Conservation (phyloP, 306 rosid genomes). For the Begonia peltatifolia region DNA sequence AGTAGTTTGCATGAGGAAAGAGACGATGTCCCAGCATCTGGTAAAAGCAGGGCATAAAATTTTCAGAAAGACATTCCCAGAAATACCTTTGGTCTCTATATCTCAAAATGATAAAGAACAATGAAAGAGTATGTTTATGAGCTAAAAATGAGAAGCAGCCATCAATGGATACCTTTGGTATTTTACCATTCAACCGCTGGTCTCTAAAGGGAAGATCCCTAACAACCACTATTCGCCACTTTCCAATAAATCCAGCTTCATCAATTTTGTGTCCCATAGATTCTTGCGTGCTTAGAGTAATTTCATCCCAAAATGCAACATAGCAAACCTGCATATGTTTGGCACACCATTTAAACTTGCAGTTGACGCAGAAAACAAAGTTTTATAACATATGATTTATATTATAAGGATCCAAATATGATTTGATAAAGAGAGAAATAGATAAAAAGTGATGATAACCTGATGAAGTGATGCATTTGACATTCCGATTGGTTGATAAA, state of each 20-base stretch:
- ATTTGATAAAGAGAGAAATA: neutral
- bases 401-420: neutral
- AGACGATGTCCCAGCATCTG: constrained; percentile 93
- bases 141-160: neutral
- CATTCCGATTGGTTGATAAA: constrained; percentile 96
- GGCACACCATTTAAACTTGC: constrained; percentile 18
- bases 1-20: constrained; percentile 80
- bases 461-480: constrained; percentile 50
- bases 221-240: constrained; percentile 75
- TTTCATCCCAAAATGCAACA: constrained; percentile 97
- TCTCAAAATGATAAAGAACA: too few relatives aligned
- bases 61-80: neutral
- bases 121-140: neutral
- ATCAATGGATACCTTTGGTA: constrained; percentile 52
- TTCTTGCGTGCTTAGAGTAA: constrained; percentile 62
- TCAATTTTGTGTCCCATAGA: constrained; percentile 39
- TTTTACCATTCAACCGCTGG: constrained; percentile 94
- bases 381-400: neutral
- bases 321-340: constrained; percentile 70
- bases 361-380: neutral
- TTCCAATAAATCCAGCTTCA: constrained; percentile 58
- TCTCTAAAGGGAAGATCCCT: constrained; percentile 82
- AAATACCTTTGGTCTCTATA: too few relatives aligned
- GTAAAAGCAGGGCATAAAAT: constrained; percentile 7
- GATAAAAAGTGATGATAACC: constrained; percentile 28